Conservation (phyloP, 345 rosid genomes). For the Odontarrhena argentea region DNA sequence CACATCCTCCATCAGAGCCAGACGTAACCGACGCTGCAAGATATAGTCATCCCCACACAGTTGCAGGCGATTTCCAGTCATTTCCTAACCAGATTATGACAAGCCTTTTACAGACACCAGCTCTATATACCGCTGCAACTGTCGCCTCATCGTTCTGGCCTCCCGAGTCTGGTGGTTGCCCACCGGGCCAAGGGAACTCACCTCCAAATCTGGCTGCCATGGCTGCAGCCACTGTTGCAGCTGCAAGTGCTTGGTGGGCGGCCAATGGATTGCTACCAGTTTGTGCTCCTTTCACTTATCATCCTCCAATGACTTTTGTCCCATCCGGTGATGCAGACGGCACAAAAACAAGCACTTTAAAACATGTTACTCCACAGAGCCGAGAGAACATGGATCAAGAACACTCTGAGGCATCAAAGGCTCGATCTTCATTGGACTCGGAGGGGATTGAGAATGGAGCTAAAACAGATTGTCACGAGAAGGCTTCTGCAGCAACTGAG, state of each 20-base stretch:
- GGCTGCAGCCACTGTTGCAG: constrained; percentile 90
- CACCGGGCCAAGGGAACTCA: constrained; percentile 51
- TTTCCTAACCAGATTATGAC: constrained; percentile 76
- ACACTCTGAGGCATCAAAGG: constrained; percentile 55
- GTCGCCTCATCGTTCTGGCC: constrained; percentile 78
- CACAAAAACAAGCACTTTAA: constrained; percentile 43
- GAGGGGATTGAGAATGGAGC: constrained; percentile 48
- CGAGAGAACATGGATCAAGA: constrained; percentile 46
- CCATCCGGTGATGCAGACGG: constrained; percentile 45
- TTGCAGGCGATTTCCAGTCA: constrained; percentile 58
- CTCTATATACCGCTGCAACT: constrained; percentile 81
- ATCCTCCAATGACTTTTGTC: constrained; percentile 51
- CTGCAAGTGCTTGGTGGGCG: constrained; percentile 99
- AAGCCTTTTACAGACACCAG: constrained; percentile 76
- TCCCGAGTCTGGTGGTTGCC: constrained; percentile 26
- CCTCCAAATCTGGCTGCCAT: constrained; percentile 69
- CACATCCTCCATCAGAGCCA: constrained; percentile 50
- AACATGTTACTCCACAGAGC: constrained; percentile 46
- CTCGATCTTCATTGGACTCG: constrained; percentile 53
- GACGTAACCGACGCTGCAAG: constrained; percentile 49
- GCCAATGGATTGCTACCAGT: constrained; percentile 85
- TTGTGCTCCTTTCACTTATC: constrained; percentile 66
- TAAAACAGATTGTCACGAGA: constrained; percentile 47
- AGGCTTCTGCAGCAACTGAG: constrained; percentile 43
- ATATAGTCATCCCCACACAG: constrained; percentile 45